Base-by-base conservation (phyloP, 1,284 basidiomycete genomes). In the Cryptococcus wingfieldii region DNA sequence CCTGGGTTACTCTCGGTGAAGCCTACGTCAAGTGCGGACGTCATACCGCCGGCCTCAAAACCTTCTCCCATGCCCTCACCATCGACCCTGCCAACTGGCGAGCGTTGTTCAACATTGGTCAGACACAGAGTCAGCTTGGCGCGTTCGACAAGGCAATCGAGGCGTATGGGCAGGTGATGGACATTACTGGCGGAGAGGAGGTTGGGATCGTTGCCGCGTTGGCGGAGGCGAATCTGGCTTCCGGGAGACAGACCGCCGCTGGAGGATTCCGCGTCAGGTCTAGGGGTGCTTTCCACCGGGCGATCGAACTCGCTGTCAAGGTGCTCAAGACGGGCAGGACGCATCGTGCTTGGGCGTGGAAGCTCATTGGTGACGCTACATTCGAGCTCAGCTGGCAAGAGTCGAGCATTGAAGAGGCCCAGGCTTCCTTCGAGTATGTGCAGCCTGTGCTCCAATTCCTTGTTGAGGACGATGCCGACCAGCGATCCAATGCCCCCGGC, bases 1-100 rank as follows among this genome's bases (percentile, higher is more conserved):
- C 86, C 25, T 98, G 94, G 95, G 80, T 93, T 18, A 84, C 90
- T 54, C 82, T 99, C 0, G 95, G 95, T 5, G 92, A 97, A 72
- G 89, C 91, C 0, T 98, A 98, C 65, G 84, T 85, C 59, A 86
- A 84, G 66, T 87, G 89, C 13, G 94, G 95, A 7, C 84, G 90
- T 34, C 89, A 93, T 63, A 85, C 85, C 12, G 95, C 96, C 3
- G 90, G 92, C 1, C 78, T 97, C 58, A 98, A 96, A 74, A 88
- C 93, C 1, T 84, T 98, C 34, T 79, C 81, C 12, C 86, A 83
- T 51, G 90, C 90, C 0, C 82, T 83, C 12, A 83, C 86, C 60
- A 80, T 95, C 50, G 76, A 79, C 34, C 82, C 86, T 1, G 74
- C 82, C 16, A 86, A 89, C 60, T 98, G 96, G 96, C 81, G 90